Percentiles rank a stretch among this genome's conserved stretches.
These are phyloP conservation scores for Pseudoturritis turrita DNA, from an alignment of 345 rosid genomes.

Conservation along the genomic window DNA sequence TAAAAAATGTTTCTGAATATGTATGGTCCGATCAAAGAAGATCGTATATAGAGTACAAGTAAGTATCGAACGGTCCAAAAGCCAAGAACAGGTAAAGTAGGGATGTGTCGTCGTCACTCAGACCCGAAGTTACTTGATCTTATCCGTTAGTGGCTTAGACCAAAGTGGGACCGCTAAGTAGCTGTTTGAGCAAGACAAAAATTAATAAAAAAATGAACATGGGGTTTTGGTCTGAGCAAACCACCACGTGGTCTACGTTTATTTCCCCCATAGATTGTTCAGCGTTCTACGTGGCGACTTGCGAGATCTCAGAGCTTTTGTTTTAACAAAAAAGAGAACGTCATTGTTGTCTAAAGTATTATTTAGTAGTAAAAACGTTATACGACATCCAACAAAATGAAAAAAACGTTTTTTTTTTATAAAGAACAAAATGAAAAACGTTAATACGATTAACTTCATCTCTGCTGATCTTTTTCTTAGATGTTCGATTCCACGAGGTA, in stretches of 20 bases:
- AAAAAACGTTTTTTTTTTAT: too few species aligned
- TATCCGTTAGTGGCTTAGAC: slow-evolving; percentile 28
- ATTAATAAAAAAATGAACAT: background rate
- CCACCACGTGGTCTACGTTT: slow-evolving; percentile 15
- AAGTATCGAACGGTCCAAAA: slow-evolving; percentile 1
- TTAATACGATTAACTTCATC: too few species aligned
- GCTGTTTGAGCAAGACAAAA: slow-evolving; percentile 20
- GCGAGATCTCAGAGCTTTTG: slow-evolving; percentile 4
- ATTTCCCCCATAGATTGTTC: background rate
- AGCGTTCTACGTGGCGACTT: slow-evolving; percentile 22
- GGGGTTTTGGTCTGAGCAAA: slow-evolving; percentile 2
- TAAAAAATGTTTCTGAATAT: too few species aligned
- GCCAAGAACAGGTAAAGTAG: background rate
- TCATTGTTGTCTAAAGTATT: background rate
- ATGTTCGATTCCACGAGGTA: too few species aligned
- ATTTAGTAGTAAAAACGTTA: too few species aligned
- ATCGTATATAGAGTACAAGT: background rate
- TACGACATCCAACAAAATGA: too few species aligned
- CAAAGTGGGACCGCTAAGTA: slow-evolving; percentile 12
- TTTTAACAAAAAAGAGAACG: background rate
- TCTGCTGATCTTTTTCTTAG: too few species aligned
- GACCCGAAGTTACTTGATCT: slow-evolving; percentile 13
- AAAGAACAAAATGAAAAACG: too few species aligned
- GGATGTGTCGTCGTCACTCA: background rate
- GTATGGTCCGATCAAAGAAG: background rate